Evolutionary conservation across 106 monocot species (phyloP).

Genomic region (Gastrodia elata): DNA sequence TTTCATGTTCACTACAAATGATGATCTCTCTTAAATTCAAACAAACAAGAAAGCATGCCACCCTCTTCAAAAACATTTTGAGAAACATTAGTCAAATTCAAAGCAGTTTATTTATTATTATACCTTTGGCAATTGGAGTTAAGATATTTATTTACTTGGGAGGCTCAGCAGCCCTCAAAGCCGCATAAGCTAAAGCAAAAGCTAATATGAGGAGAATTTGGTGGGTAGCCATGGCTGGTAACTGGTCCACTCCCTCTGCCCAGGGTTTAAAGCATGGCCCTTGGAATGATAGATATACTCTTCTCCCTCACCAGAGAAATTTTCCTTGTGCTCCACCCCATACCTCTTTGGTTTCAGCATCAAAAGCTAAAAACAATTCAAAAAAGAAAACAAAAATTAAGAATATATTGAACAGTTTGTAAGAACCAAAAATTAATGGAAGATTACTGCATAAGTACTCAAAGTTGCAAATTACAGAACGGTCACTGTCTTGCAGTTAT

Average conservation of each 20-base stretch:
- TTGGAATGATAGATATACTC: conserved; percentile 89
- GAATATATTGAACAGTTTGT: too few relatives aligned
- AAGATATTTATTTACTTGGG: background rate
- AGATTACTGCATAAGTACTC: too few relatives aligned
- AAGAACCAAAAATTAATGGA: too few relatives aligned
- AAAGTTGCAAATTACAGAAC: too few relatives aligned
- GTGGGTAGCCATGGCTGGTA: conserved; percentile 85
- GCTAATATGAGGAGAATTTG: conserved; percentile 15
- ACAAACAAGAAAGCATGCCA: background rate
- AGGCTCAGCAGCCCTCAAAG: background rate
- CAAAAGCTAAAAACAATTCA: conserved; percentile 35
- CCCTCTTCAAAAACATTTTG: background rate
- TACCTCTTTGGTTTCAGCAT: conserved; percentile 84
- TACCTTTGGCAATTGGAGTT: background rate
- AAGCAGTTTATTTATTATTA: background rate
- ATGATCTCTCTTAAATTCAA: background rate
- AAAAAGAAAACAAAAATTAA: background rate
- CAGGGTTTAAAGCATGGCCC: conserved; percentile 81
- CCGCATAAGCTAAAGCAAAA: background rate
- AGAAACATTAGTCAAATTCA: background rate
- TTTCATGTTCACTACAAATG: too few relatives aligned
- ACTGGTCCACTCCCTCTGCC: conserved; percentile 79
- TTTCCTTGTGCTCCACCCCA: conserved; percentile 84
- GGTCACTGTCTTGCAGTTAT: too few relatives aligned
- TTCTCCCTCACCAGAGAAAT: conserved; percentile 83